A percentile compares a stretch with the other conserved stretches of the same genome.
phyloP scores from a whole-genome alignment of 441 rosid species.

The Corymbia citriodora region DNA sequence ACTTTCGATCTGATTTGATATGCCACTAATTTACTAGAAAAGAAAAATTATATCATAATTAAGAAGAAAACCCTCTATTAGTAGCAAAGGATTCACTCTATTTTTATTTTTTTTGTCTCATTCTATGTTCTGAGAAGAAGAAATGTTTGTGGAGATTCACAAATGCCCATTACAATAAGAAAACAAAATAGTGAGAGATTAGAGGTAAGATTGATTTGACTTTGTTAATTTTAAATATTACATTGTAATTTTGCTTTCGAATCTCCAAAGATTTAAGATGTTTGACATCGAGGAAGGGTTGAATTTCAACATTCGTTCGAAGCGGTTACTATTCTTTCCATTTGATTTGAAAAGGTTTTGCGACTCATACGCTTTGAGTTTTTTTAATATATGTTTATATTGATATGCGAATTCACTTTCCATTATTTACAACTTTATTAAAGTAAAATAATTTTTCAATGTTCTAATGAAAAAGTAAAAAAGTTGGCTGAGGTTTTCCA shows the following conservation, averaged over 20 bases:
- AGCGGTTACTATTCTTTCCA: neutral
- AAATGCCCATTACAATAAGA: neutral
- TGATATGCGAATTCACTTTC: neutral
- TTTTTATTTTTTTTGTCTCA: neutral
- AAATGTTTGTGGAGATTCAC: neutral
- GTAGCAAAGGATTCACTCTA: too few relatives aligned
- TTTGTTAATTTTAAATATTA: neutral
- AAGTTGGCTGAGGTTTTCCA: too few relatives aligned
- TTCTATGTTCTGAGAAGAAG: neutral
- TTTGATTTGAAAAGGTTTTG: neutral
- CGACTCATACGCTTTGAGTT: fast-evolving
- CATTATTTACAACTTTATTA: neutral
- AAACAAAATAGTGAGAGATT: neutral
- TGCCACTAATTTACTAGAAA: neutral
- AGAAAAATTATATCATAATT: neutral
- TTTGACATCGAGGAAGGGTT: fast-evolving
- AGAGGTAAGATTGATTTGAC: neutral
- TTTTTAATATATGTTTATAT: neutral
- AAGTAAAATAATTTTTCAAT: neutral
- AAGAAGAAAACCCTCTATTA: too few relatives aligned
- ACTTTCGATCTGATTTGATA: neutral
- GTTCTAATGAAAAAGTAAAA: neutral
- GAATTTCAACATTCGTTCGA: neutral
- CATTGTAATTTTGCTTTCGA: fast-evolving
- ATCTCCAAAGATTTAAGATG: neutral